These are phyloP conservation scores for Phoenix dactylifera DNA, from an alignment of 176 grass and related monocot genomes.

Conservation along the genomic window DNA sequence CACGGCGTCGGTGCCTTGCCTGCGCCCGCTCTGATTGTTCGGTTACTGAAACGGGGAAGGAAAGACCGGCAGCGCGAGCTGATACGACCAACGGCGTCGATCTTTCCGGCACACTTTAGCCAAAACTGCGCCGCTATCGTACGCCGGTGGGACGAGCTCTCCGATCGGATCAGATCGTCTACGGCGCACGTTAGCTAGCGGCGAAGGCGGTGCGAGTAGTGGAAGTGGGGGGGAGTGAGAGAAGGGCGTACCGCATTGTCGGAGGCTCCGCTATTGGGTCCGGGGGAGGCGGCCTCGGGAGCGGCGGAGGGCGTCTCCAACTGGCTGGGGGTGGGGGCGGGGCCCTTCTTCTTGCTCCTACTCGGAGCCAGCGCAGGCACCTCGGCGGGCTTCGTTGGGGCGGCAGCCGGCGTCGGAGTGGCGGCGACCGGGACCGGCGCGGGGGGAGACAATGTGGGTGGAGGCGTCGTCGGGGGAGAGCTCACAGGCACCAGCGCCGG, in stretches of 20 bases:
- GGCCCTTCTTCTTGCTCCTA: constrained; percentile 8
- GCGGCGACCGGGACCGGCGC: not conserved
- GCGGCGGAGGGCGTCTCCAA: not conserved
- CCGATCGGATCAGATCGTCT: no score
- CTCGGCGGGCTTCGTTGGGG: not conserved
- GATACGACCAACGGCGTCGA: no score
- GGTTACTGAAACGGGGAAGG: no score
- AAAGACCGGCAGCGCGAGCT: no score
- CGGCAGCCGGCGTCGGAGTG: not conserved
- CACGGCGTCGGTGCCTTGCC: no score
- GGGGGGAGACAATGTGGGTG: constrained; percentile 3
- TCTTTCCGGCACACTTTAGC: no score
- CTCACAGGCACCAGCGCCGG: not conserved
- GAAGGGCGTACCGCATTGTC: not conserved
- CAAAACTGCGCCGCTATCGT: no score
- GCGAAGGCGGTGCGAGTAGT: no score
- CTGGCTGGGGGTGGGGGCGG: not conserved
- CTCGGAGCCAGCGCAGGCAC: constrained; percentile 7
- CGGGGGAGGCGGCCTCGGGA: not conserved
- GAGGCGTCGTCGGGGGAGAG: not conserved
- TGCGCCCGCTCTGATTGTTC: no score
- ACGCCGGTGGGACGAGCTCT: no score
- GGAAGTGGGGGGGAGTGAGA: not conserved
- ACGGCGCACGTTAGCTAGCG: no score
- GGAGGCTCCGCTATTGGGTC: not conserved